Evolutionary conservation across 257 asterid species (phyloP), one percentile per base, ranked within the genome.

Genomic region (Solanum etuberosum): DNA sequence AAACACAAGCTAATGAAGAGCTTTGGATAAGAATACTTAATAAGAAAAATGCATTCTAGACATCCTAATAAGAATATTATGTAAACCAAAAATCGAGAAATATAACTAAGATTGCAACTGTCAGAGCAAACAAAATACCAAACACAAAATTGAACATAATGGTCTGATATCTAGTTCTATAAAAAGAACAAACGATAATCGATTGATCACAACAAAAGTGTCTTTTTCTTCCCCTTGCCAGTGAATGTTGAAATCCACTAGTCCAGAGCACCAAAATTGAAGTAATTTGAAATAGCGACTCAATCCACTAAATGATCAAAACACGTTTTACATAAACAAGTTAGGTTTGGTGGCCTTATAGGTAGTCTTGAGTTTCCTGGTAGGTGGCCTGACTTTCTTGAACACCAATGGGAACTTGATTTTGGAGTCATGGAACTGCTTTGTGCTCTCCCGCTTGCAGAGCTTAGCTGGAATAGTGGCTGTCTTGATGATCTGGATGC

Each of bases 401-500:
- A 90, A 90, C 90, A 96, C 92, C 93, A 96, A 83, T 0, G 98
- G 98, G 90, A 96, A 96, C 96, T 92, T 92, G 89, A 95, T 95
- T 84, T 93, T 94, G 80, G 98, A 94, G 83, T 95, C 89, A 65
- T 93, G 97, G 88, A 96, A 96, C 80, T 96, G 97, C 91, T 94
- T 96, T 31, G 96, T 92, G 73, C 95, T 93, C 92, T 94, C 98
- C 90, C 98, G 91, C 94, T 95, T 95, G 95, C 98, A 95, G 32
- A 95, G 97, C 91, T 93, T 95, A 6, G 98, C 98, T 1, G 98
- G 95, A 51, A 96, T 89, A 16, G 98, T 96, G 83, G 98, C 98
- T 3, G 98, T 96, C 93, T 94, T 96, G 91, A 96, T 94, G 80
- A 96, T 96, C 89, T 96, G 98, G 87, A 96, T 96, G 89, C 98